Evolutionary conservation across 495 filamentous ascomycete species (phyloP), one percentile per base, ranked within the genome.

Genomic region (Aspergillus kassunensis): DNA sequence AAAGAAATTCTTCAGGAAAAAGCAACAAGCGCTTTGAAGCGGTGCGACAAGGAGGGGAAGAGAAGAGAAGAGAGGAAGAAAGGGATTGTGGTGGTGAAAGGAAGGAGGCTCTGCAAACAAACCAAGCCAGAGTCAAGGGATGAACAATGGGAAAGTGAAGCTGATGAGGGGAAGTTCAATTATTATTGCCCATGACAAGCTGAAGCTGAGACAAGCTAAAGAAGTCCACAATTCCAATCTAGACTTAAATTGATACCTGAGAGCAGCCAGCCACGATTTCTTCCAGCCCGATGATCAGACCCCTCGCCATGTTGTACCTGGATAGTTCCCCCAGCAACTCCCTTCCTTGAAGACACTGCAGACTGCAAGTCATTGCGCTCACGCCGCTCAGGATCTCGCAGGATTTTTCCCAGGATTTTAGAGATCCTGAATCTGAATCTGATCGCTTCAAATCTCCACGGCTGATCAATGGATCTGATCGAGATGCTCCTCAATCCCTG

Each of bases 301-400:
- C 40, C 24, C 40, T 43, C 40, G 27, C 31, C 23, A 39, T 25
- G 6, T 6, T 13, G 43, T 44, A 12, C 53, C 44, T 49, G 41
- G 15, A 1, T 3, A 35, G 69, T 72, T 72, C 59, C 64, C 59
- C 51, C 21, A 48, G 66, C 61, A 72, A 72, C 69, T 69, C 59
- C 55, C 57, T 59, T 56, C 27, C 34, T 61, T 58, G 54, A 46
- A 47, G 51, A 47, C 27, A n/a, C 29, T 13, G 23, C 24, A 27
- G 24, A 4, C 52, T 55, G 52, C 55, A 48, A 57, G 49, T 59
- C 35, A 45, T 51, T 33, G 47, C 48, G 16, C 42, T 43, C 53
- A 39, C 15, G 18, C 11, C 41, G 24, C 37, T 7, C 25, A 30
- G 34, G 30, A 37, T 42, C 23, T 44, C 27, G 30, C 39, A 25